Conservation (phyloP, 805 yeast species). For the Zygosaccharomyces gambellarensis region DNA sequence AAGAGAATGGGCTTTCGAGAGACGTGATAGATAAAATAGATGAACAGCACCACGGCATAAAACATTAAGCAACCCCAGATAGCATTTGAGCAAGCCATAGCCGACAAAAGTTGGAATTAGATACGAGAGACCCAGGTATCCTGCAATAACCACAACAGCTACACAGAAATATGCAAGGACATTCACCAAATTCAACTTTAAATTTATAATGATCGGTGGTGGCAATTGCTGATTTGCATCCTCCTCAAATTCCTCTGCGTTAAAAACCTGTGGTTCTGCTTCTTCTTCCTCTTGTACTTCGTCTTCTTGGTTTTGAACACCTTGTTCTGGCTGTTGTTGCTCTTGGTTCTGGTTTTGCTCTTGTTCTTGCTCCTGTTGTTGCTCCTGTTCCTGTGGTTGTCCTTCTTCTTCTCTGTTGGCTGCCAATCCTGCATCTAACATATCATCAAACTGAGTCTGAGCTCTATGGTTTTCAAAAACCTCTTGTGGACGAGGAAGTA, state of each 20-base stretch:
- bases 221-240: constrained; percentile 19
- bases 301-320: constrained; percentile 10
- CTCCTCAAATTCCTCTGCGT: constrained; percentile 8
- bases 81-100: constrained; percentile 19
- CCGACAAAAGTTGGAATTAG: constrained; percentile 48
- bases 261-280: constrained; percentile 5
- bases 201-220: constrained; percentile 26
- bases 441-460: constrained; percentile 23
- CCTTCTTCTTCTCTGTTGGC: constrained; percentile 5
- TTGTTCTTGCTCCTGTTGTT: constrained; percentile 13
- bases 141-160: constrained; percentile 30
- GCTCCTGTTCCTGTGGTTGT: not conserved
- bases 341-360: constrained; percentile 7
- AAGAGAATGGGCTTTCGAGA: constrained; percentile 3
- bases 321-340: constrained; percentile 5
- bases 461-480: constrained; percentile 22
- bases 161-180: constrained; percentile 26
- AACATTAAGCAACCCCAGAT: constrained; percentile 15
- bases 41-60: constrained; percentile 15
- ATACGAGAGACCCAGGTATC: constrained; percentile 41
- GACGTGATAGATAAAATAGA: constrained; percentile 10
- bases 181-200: constrained; percentile 22
- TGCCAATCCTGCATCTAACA: constrained; percentile 14
- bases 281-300: constrained; percentile 12
- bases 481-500: constrained; percentile 16